Evolutionary conservation across 2,329 filamentous ascomycete species (phyloP), one percentile per base, ranked within the genome.

Genomic region (Xylaria sp.): DNA sequence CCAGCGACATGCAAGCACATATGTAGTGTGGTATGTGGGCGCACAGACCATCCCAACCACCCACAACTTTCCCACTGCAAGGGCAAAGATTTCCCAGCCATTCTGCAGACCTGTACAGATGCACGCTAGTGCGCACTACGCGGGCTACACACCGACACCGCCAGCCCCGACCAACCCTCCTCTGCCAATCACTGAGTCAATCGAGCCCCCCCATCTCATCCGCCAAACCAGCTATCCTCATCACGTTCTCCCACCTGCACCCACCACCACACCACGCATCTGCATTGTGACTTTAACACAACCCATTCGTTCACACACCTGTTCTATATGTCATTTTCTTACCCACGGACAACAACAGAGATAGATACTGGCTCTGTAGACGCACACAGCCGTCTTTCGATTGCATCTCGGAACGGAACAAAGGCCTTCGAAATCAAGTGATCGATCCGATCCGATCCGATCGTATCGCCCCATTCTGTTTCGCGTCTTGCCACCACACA

Each of bases 21-120:
- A 60, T 18, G 8, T 57, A 18, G 21, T 1, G 37, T 13, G 21
- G 13, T 8, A 29, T 5, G 25, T 18, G 12, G 13, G 51, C 10
- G 65, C 60, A 70, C 69, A 50, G 65, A 65, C 66, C 65, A 67
- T 40, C 48, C 69, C 66, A 70, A 61, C 66, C 66, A 61, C 63
- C 63, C 63, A 66, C 66, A 68, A 53, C 57, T 35, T 35, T 58
- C 13, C 8, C 18, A 16, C 58, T 66, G 65, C 64, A 66, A 63
- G 54, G 59, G 65, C 65, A 67, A 67, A 27, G 42, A 57, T 66
- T 66, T 66, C 62, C 62, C 62, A 65, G 62, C 62, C 62, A 60
- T 60, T 55, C 35, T 21, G 53, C 25, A 21, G 35, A 35, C 23
- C 37, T 27, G 23, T 21, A 44, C 55, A 58, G 23, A 16, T 57